Base-by-base conservation (phyloP, 2,329 filamentous ascomycete genomes). In the Sporothrix curviconia region DNA sequence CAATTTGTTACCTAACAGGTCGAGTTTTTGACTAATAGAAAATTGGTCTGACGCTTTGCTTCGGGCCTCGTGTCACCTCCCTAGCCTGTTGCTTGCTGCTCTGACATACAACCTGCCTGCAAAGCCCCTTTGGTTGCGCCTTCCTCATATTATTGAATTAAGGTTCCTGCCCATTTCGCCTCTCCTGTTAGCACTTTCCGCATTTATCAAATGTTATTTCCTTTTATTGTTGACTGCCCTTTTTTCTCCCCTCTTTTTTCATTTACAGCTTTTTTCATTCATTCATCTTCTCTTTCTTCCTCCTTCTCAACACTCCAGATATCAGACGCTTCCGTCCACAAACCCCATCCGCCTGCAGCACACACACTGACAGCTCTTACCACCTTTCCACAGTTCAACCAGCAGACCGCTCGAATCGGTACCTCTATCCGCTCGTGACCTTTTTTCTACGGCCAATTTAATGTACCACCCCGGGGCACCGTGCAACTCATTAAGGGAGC, bases 1-100 rank as follows among this genome's bases (percentile, higher is more conserved):
- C 57, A 61, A 60, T 62, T 64, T 71, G 66, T 78, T 77, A 77
- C 75, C 73, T 77, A 77, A 77, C 67, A 72, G 62, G 60, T 63
- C 64, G 65, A 60, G 64, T 60, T 60, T 63, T 73, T 77, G 74
- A 77, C 75, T 77, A 77, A 77, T 72, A 74, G 68, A 73, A 76
- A 76, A 62, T 65, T 52, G 36, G 64, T 62, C 54, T 47, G 24
- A 42, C 56, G 56, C 56, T 50, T 54, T 55, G 32, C 50, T 57
- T 43, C 54, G 56, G 57, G 43, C 54, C 54, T 54, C 58, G 58
- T 56, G 49, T 47, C 39, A 30, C 32, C n/a, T 43, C 19, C 28
- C 22, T 47, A 24, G 42, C 22, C 51, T 30, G 40, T 37, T 47
- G 28, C 40, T 55, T 17, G 42, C 22, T 44, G 51, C n/a, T 44